Base-by-base conservation (phyloP, 2,329 filamentous ascomycete genomes). In the Escovopsis weberi region DNA sequence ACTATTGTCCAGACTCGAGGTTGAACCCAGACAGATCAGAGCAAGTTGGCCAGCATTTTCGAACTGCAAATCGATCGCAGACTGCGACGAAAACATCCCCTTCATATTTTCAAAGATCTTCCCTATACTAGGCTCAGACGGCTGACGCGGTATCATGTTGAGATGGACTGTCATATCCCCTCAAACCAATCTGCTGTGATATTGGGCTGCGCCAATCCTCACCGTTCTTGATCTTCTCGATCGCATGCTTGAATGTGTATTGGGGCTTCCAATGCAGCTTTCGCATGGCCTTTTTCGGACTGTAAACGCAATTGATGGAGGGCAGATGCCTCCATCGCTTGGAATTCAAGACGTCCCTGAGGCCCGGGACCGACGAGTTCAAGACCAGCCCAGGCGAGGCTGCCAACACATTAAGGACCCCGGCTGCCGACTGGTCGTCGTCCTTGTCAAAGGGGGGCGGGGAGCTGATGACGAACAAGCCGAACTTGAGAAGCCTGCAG, bases 291-390 rank as follows among this genome's bases (percentile, higher is more conserved):
- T 54, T 60, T 41, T 56, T 52, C 11, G 64, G 64, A 47, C 69
- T 66, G 44, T 70, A 70, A 12, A 69, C 66, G 0, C 67, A 51
- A 42, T 69, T 66, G 15, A 70, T 48, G 33, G 65, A 51, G 12
- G 45, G 39, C 18, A 67, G 48, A 30, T 61, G 62, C 11, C 38
- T 51, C 66, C 66, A 69, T 1, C 55, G 56, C 38, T 50, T 52
- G 4, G 46, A 43, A 5, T 41, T 44, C 38, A 67, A 64, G 1
- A 62, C 55, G 1, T 44, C 47, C 5, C 48, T 51, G n/a, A 53
- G 53, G 7, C 43, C 54, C 0, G 60, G 59, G 4, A 55, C 53
- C 0, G 51, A 45, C 5, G 38, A 39, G 11, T 43, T 38, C n/a
- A 66, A 55, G 2, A 59, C 60, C 26, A 45, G 48, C 6, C 45